phyloP scores from a whole-genome alignment of 2,329 filamentous ascomycete genomes.

The Trichoderma breve region DNA sequence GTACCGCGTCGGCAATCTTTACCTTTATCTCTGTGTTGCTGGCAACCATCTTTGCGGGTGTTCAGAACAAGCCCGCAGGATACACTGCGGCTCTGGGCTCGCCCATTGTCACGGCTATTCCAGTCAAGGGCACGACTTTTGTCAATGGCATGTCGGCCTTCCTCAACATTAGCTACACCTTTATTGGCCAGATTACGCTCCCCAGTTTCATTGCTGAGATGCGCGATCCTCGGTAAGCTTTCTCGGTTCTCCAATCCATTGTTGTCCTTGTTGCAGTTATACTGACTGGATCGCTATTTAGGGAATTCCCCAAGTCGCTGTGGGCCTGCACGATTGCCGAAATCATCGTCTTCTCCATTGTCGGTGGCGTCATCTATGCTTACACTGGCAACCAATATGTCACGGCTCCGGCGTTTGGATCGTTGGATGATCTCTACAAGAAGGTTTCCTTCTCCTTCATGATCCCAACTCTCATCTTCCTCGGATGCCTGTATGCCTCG shows the following conservation, averaged over 20 bases:
- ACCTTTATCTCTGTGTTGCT: conserved; percentile 87
- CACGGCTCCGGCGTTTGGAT: conserved; percentile 83
- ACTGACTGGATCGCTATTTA: conserved; percentile 41
- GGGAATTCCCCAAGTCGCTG: conserved; percentile 88
- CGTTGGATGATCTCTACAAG: conserved; percentile 74
- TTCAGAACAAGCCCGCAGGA: conserved; percentile 70
- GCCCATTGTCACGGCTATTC: conserved; percentile 66
- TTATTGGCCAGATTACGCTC: conserved; percentile 92
- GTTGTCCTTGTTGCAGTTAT: not conserved
- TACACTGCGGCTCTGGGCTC: conserved; percentile 60
- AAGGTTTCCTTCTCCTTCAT: conserved; percentile 93
- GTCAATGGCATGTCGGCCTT: conserved; percentile 83
- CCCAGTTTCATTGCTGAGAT: conserved; percentile 96
- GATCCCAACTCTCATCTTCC: conserved; percentile 90
- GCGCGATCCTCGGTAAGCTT: conserved; percentile 56
- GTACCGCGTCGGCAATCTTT: conserved; percentile 76
- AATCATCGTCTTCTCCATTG: conserved; percentile 79
- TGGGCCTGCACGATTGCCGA: conserved; percentile 89
- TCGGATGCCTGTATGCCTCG: conserved; percentile 86
- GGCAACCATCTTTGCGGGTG: conserved; percentile 76
- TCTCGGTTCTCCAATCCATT: not conserved
- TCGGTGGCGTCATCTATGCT: conserved; percentile 78
- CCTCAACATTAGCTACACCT: conserved; percentile 93
- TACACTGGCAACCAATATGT: conserved; percentile 89
- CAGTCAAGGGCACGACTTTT: conserved; percentile 70